Evolutionary conservation across 2,329 filamentous ascomycete genomes (phyloP).

Genomic region (Microcyclosporella mali): DNA sequence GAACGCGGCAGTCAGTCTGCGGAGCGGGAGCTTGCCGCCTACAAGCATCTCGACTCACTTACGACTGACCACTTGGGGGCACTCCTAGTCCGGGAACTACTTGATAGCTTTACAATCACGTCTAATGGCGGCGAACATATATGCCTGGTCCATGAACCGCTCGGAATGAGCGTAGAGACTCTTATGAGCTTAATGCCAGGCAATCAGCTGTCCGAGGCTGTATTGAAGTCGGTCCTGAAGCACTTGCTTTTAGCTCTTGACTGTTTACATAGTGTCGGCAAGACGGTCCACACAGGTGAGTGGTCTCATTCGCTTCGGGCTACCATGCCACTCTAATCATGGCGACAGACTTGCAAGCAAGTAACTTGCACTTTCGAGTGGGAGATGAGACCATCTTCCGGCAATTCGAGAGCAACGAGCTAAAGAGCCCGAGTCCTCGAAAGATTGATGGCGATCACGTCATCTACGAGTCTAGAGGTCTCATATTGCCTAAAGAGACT

Average conservation of each 20-base stretch:
- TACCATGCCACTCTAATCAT: background rate
- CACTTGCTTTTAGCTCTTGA: no score
- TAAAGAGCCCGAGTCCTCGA: conserved; percentile 9
- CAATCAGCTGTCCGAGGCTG: no score
- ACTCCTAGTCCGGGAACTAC: no score
- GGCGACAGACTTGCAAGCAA: background rate
- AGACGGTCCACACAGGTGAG: background rate
- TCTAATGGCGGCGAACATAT: no score
- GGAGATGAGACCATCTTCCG: background rate
- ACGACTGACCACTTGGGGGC: no score
- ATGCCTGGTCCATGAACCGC: no score
- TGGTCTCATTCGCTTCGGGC: background rate
- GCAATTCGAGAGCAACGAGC: conserved; percentile 14
- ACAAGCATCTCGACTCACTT: conserved; percentile 1
- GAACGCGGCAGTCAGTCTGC: conserved; percentile 2
- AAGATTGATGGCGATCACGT: conserved; percentile 15
- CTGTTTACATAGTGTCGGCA: background rate
- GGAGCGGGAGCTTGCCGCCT: conserved; percentile 3
- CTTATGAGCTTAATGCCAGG: no score
- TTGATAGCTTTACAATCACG: no score
- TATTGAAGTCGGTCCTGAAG: no score
- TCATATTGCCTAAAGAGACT: conserved; percentile 10
- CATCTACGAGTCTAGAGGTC: conserved; percentile 15
- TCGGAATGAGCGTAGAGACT: no score
- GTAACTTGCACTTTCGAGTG: background rate